Conservation (phyloP, 345 rosid genomes). For the Firmiana major region DNA sequence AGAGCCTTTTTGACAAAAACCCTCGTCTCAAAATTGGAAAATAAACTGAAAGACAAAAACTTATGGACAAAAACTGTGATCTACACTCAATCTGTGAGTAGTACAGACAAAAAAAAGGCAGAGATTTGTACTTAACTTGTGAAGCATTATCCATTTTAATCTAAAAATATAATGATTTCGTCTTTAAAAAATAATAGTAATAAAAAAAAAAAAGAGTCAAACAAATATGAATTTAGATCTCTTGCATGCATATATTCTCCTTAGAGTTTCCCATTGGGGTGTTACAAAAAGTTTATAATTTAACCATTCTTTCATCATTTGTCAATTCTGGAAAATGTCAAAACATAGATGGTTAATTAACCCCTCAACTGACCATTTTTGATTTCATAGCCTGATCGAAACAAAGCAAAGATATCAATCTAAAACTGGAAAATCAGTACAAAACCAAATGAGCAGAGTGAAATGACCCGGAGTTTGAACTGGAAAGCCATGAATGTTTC, state of each 20-base stretch:
- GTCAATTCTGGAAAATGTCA: neutral
- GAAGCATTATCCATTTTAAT: too few relatives aligned
- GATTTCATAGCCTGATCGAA: neutral
- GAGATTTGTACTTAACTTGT: too few relatives aligned
- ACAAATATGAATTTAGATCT: too few relatives aligned
- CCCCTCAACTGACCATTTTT: neutral
- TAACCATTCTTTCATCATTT: neutral
- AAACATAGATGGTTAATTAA: neutral
- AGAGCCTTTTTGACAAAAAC: neutral
- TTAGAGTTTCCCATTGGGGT: too few relatives aligned
- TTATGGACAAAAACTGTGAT: neutral
- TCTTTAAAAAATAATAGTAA: too few relatives aligned
- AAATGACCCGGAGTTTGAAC: neutral
- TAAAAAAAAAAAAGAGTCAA: too few relatives aligned
- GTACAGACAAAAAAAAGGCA: too few relatives aligned
- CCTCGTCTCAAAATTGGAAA: neutral
- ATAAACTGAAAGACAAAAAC: constrained; percentile 3
- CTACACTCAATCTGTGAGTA: too few relatives aligned
- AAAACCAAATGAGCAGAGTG: neutral
- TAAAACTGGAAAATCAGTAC: neutral
- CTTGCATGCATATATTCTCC: too few relatives aligned
- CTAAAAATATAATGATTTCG: too few relatives aligned
- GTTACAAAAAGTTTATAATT: neutral
- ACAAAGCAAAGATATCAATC: neutral
- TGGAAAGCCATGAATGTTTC: too few relatives aligned